Evolutionary conservation across 257 asterid genomes (phyloP), one percentile per base, ranked within the genome.

Genomic region (Euphrasia confusa): DNA sequence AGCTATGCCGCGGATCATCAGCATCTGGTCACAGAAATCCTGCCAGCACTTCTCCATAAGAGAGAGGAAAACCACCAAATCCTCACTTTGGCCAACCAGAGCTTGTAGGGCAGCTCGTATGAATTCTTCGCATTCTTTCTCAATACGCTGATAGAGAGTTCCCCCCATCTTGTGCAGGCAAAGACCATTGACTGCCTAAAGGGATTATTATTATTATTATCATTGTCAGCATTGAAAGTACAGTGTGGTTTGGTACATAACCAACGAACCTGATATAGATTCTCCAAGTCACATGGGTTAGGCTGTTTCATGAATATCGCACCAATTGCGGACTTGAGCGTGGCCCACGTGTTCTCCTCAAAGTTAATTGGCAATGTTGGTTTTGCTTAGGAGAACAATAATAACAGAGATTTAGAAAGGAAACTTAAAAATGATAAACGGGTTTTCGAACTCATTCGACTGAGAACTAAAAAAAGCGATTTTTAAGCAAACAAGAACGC

Each of bases 21-120:
- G 66, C 94, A 88, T 83, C 78, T 88, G 94, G 42, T 79, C 96
- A 72, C 96, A 88, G 68, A 88, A 88, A 26, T 83, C 90, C 64
- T 83, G 87, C 94, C 96, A 88, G 75, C 89, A 75, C 67, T 82
- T 88, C 79, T 83, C 91, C 52, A 83, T 91, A 76, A 81, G 89
- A 37, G 96, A 85, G 47, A 85, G 72, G 61, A 85, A 85, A 70
- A 83, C 90, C 49, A 72, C 81, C 60, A 79, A 75, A 79, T 85
- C 94, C 75, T 83, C 91, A 77, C 90, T 74, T 68, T 83, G 77
- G 53, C 88, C 94, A 42, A 83, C 94, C 74, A 85, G 77, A 44
- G 86, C 77, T 55, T 69, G 83, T 7, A 83, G 66, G 21, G 81
- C 80, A 47, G 79, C 73, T 66, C 79, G 66, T 58, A 74, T 76